A percentile compares a stretch with the other conserved stretches of the same genome.
Conservation (phyloP, 176 grass and related monocot species). For the Avena atlantica region DNA sequence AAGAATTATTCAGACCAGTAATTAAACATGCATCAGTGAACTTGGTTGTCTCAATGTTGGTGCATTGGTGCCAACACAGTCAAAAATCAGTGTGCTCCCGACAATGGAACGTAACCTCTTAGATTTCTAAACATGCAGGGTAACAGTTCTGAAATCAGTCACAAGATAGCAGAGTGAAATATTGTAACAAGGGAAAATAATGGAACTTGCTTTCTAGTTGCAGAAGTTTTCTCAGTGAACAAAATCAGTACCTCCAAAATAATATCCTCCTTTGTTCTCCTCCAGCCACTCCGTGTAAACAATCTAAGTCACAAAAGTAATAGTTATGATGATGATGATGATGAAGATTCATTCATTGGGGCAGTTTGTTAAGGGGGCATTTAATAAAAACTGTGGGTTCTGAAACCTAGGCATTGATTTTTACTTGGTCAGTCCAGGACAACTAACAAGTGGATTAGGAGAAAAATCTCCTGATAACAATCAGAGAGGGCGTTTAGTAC, state of each 20-base stretch:
- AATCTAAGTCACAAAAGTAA: constrained; percentile 78
- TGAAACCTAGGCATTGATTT: background rate
- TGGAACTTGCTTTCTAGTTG: constrained; percentile 33
- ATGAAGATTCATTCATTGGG: constrained; percentile 8
- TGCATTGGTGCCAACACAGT: background rate
- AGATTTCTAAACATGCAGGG: constrained; percentile 26
- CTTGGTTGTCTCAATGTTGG: constrained; percentile 1
- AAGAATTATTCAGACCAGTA: constrained; percentile 2
- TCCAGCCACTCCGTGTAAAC: constrained; percentile 94
- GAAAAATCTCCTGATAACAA: background rate
- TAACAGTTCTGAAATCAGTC: constrained; percentile 19
- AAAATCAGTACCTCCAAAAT: constrained; percentile 77
- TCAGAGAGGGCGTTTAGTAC: constrained; percentile 1
- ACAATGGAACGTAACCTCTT: constrained; percentile 8
- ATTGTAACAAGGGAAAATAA: constrained; percentile 35
- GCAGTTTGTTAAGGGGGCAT: constrained; percentile 22
- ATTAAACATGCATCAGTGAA: background rate
- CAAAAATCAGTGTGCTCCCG: constrained; percentile 3
- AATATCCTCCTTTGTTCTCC: constrained; percentile 92
- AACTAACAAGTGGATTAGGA: background rate
- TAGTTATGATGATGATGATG: constrained; percentile 16
- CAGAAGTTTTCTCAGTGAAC: constrained; percentile 37
- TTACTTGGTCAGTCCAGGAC: background rate
- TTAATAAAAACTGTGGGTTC: constrained; percentile 2
- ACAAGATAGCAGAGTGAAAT: constrained; percentile 3